Evolutionary conservation across 768 basidiomycete genomes (phyloP), one percentile per base, ranked within the genome.

Genomic region (Lyophyllum semitale): DNA sequence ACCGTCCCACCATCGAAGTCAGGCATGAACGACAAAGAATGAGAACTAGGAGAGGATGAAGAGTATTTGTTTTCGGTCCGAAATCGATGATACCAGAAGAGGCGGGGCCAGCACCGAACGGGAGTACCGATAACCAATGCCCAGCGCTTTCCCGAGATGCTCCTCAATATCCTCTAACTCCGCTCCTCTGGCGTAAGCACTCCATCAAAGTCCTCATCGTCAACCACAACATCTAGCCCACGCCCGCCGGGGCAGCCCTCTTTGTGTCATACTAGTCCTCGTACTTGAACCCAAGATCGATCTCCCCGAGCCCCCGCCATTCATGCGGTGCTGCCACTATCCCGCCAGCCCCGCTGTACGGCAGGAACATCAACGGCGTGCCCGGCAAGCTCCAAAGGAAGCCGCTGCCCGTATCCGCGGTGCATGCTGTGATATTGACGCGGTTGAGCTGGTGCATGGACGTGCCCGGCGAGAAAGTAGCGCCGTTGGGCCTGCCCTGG

Each of bases 141-240:
- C 67, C 17, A 53, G 37, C 29, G 55, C 54, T 30, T 64, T 18
- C 66, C 78, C 22, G 80, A 81, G 54, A 83, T 84, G n/a, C 85
- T 86, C 47, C 92, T 80, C 27, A 88, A 90, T 81, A 93, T 87
- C 42, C 94, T 77, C 29, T 95, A 77, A 27, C n/a, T n/a, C n/a
- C n/a, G n/a, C 83, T 88, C 59, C 88, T 81, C 89, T 0, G 92
- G 91, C 0, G 95, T 96, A 45, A 98, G 76, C 7, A 78, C 57
- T 98, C 95, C 26, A 86, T 92, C 44, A 98, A 74, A 4, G 88
- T 94, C 93, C 45, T 86, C 92, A 46, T 89, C 89, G 18, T 86
- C 85, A 6, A 79, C 80, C 0, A 81, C 82, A 30, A 72, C 70
- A 17, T 79, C 81, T n/a, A 11, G 69, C 71, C 43, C 62, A 44